These are phyloP conservation scores for Geosmithia putterillii DNA, from an alignment of 2,329 filamentous ascomycete species.

Conservation along the genomic window DNA sequence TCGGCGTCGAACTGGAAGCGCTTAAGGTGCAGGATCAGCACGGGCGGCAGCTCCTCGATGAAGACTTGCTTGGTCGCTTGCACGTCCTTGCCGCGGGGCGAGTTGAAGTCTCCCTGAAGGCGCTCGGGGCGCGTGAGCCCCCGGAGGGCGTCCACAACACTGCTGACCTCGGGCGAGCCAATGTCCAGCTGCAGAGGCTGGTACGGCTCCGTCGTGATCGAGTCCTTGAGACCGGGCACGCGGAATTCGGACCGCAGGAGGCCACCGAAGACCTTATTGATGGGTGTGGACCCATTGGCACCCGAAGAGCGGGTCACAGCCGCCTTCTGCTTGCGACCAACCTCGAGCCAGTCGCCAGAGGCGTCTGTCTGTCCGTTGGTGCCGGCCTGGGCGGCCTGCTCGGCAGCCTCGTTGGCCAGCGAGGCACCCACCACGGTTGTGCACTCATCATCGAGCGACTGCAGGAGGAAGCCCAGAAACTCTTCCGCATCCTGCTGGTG, in stretches of 20 bases:
- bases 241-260: slow-evolving; percentile 81
- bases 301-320: slow-evolving; percentile 81
- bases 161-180: slow-evolving; percentile 71
- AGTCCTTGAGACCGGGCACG: slow-evolving; percentile 77
- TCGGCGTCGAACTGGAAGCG: slow-evolving; percentile 91
- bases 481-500: slow-evolving; percentile 98
- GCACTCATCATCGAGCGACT: slow-evolving; percentile 89
- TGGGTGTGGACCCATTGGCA: slow-evolving; percentile 60
- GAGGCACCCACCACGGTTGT: slow-evolving; percentile 52
- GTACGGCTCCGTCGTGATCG: slow-evolving; percentile 85
- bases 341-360: slow-evolving; percentile 67
- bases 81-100: slow-evolving; percentile 62
- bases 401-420: slow-evolving; percentile 10
- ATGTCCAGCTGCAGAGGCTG: slow-evolving; percentile 94
- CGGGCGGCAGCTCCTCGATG: slow-evolving; percentile 81
- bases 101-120: slow-evolving; percentile 74
- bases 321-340: slow-evolving; percentile 81
- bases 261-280: slow-evolving; percentile 91
- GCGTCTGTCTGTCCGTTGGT: slow-evolving; percentile 15
- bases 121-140: slow-evolving; percentile 74
- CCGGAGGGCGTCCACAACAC: slow-evolving; percentile 83
- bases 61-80: slow-evolving; percentile 87
- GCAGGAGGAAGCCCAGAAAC: slow-evolving; percentile 85
- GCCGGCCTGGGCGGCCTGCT: slow-evolving; percentile 17
- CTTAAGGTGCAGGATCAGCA: slow-evolving; percentile 90